phyloP scores from a whole-genome alignment of 495 filamentous ascomycete species.

The Penicillium nucicola region DNA sequence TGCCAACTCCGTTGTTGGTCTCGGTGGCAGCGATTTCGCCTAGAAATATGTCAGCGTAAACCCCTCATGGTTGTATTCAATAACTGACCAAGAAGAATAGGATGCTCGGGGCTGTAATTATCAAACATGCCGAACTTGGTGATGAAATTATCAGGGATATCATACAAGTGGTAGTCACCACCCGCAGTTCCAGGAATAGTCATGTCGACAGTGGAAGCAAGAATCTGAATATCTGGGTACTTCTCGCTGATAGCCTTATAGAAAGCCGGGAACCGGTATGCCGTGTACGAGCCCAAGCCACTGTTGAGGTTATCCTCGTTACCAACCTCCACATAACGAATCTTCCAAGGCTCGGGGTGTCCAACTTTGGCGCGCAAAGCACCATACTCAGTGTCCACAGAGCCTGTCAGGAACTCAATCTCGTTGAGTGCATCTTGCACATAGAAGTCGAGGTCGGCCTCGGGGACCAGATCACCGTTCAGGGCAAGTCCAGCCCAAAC shows the following conservation, averaged over 20 bases:
- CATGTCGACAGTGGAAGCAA: constrained; percentile 42
- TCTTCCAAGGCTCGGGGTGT: constrained; percentile 43
- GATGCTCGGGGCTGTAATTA: constrained; percentile 34
- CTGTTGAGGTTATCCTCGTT: constrained; percentile 53
- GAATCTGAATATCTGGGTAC: constrained; percentile 49
- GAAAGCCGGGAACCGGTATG: constrained; percentile 44
- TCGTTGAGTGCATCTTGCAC: constrained; percentile 62
- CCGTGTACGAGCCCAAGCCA: constrained; percentile 35
- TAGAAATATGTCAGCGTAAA: neutral
- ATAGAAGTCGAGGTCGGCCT: constrained; percentile 29
- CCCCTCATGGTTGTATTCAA: neutral
- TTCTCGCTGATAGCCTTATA: constrained; percentile 46
- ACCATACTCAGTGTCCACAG: constrained; percentile 36
- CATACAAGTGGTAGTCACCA: constrained; percentile 51
- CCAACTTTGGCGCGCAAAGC: constrained; percentile 44
- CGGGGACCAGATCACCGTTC: constrained; percentile 41
- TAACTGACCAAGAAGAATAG: constrained; percentile 47
- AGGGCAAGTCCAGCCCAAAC: constrained; percentile 61
- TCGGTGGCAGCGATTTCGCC: constrained; percentile 54
- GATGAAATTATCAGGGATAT: constrained; percentile 47
- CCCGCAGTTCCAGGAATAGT: constrained; percentile 33
- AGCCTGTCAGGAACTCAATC: constrained; percentile 50
- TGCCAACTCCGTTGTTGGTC: constrained; percentile 26
- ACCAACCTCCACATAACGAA: constrained; percentile 51
- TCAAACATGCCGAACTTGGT: constrained; percentile 54